Percentiles rank a stretch among this genome's conserved stretches.
Conservation (phyloP, 495 filamentous ascomycete genomes). For the Rhypophila decipiens region DNA sequence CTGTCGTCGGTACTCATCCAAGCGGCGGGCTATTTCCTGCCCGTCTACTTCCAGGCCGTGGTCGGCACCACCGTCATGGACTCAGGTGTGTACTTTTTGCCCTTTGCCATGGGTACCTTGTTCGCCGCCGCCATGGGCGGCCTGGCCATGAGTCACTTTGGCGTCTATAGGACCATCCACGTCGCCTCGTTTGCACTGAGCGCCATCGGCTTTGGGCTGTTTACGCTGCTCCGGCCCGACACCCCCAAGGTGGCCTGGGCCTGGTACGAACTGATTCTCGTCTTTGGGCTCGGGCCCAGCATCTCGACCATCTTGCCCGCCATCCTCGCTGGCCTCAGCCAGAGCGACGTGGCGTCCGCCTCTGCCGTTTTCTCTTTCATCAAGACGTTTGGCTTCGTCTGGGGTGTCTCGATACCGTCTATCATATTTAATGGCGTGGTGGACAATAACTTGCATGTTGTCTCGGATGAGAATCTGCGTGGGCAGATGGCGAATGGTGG, state of each 20-base stretch:
- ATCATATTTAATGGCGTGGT: conserved; percentile 15
- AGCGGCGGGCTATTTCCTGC: conserved; percentile 35
- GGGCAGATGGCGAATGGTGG: conserved; percentile 4
- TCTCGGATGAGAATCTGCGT: conserved; percentile 5
- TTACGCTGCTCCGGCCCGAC: conserved; percentile 22
- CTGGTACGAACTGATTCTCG: conserved; percentile 14
- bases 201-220: conserved; percentile 32
- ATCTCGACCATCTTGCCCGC: conserved; percentile 24
- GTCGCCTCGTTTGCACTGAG: conserved; percentile 25
- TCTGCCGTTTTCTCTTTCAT: conserved; percentile 35
- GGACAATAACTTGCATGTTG: conserved; percentile 10
- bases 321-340: conserved; percentile 21
- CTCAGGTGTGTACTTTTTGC: conserved; percentile 8
- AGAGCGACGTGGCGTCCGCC: conserved; percentile 27
- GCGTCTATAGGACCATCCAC: conserved; percentile 36
- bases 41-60: conserved; percentile 40
- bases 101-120: conserved; percentile 5
- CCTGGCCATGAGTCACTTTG: conserved; percentile 17
- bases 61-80: conserved; percentile 5
- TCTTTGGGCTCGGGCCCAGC: conserved; percentile 18
- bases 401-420: conserved; percentile 28
- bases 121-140: conserved; percentile 19
- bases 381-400: conserved; percentile 36
- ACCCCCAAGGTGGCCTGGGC: conserved; percentile 24
- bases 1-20: conserved; percentile 7